A percentile compares a stretch with the other conserved stretches of the same genome.
phyloP scores from a whole-genome alignment of 2,329 filamentous ascomycete species.

The Emmonsia crescens region DNA sequence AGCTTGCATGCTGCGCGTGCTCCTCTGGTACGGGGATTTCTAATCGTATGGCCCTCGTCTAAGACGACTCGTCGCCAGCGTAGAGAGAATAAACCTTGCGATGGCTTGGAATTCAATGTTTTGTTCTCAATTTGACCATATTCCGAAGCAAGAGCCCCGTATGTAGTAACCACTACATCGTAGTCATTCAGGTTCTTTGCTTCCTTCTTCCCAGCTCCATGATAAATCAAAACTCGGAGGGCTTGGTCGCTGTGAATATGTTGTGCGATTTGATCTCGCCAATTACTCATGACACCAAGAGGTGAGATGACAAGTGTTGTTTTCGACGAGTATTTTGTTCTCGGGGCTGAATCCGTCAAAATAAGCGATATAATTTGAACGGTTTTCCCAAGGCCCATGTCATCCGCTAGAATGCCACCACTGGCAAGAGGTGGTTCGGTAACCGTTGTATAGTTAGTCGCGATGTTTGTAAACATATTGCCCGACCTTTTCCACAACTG shows the following conservation, averaged over 20 bases:
- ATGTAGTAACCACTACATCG: constrained; percentile 74
- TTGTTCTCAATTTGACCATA: constrained; percentile 42
- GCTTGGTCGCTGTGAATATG: constrained; percentile 56
- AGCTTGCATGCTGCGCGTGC: constrained; percentile 58
- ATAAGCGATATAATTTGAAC: constrained; percentile 76
- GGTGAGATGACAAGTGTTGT: constrained; percentile 72
- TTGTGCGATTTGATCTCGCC: constrained; percentile 65
- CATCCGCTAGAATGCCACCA: constrained; percentile 78
- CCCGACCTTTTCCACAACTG: constrained; percentile 63
- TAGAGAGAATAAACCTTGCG: constrained; percentile 49
- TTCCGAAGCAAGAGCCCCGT: constrained; percentile 63
- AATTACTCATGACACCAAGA: constrained; percentile 81
- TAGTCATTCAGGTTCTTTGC: constrained; percentile 52
- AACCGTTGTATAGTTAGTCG: constrained; percentile 55
- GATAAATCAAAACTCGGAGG: constrained; percentile 62
- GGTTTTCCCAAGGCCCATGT: constrained; percentile 89
- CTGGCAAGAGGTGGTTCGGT: constrained; percentile 54
- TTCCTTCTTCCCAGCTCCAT: constrained; percentile 51
- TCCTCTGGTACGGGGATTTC: constrained; percentile 64
- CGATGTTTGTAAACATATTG: constrained; percentile 53
- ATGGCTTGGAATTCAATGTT: constrained; percentile 30
- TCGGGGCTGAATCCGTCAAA: constrained; percentile 41
- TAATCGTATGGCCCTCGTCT: constrained; percentile 74
- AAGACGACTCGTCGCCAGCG: constrained; percentile 71
- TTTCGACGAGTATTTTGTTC: constrained; percentile 39